A percentile compares a stretch with the other conserved stretches of the same genome.
phyloP scores from a whole-genome alignment of 805 yeast species.

The Pichia exigua region DNA sequence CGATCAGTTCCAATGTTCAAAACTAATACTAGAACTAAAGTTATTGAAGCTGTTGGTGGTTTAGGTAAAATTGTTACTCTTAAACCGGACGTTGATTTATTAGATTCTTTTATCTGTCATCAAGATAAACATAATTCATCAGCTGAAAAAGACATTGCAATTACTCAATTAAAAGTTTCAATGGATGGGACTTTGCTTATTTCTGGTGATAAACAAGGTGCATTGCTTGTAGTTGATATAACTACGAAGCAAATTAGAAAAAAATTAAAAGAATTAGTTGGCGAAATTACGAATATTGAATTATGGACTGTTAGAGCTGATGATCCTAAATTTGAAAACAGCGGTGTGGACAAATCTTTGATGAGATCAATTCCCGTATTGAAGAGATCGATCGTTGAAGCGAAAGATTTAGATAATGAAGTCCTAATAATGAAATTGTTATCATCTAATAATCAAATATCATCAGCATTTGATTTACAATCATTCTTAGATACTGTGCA shows the following conservation, averaged over 20 bases:
- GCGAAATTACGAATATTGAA: conserved; percentile 21
- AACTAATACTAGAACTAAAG: conserved; percentile 28
- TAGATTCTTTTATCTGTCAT: conserved; percentile 48
- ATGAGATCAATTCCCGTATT: conserved; percentile 50
- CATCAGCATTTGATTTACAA: conserved; percentile 33
- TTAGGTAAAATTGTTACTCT: conserved; percentile 42
- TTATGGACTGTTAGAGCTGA: conserved; percentile 15
- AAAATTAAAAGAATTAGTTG: conserved; percentile 35
- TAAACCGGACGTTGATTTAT: conserved; percentile 41
- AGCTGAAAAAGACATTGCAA: conserved; percentile 25
- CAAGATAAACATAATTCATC: conserved; percentile 19
- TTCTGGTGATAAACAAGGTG: conserved; percentile 71
- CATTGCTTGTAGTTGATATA: conserved; percentile 59
- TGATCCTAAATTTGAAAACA: conserved; percentile 12
- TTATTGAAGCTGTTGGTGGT: conserved; percentile 56
- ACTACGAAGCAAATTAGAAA: conserved; percentile 60
- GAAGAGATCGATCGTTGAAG: conserved; percentile 49
- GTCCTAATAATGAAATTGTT: conserved; percentile 33
- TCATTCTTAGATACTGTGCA: conserved; percentile 41
- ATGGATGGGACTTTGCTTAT: conserved; percentile 68
- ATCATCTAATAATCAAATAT: background rate
- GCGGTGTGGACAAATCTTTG: conserved; percentile 27
- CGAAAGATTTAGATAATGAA: conserved; percentile 34
- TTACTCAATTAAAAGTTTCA: conserved; percentile 51
- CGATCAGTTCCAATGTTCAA: conserved; percentile 46